Conservation (phyloP, 1,139 yeast genomes). For the Debaryomycetaceae sp. region DNA sequence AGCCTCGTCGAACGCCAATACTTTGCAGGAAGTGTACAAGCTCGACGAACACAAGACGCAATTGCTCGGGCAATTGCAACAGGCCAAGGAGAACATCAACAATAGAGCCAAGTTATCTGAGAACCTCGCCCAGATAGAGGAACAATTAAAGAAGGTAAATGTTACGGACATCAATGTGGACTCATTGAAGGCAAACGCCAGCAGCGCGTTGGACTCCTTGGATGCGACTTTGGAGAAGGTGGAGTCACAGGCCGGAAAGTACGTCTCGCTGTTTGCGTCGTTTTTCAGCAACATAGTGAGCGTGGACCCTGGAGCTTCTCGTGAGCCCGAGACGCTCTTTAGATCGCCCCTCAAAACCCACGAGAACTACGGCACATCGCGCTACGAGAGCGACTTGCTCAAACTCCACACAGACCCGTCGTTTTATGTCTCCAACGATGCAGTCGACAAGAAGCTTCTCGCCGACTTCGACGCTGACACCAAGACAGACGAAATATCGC, state of each 20-base stretch:
- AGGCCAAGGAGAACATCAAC: slow-evolving; percentile 26
- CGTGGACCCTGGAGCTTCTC: slow-evolving; percentile 19
- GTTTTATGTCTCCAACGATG: slow-evolving; percentile 14
- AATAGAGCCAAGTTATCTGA: slow-evolving; percentile 23
- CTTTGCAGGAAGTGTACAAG: slow-evolving; percentile 31
- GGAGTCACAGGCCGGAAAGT: slow-evolving; percentile 61
- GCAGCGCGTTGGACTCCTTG: slow-evolving; percentile 56
- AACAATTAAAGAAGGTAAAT: slow-evolving; percentile 25
- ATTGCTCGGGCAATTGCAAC: slow-evolving; percentile 29
- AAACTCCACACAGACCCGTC: slow-evolving; percentile 35
- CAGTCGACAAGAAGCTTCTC: slow-evolving; percentile 14
- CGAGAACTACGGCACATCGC: slow-evolving; percentile 36
- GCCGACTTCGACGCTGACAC: slow-evolving; percentile 41
- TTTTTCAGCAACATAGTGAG: slow-evolving; percentile 53
- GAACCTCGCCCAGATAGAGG: slow-evolving; percentile 28
- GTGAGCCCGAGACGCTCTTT: slow-evolving; percentile 21
- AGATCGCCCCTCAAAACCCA: slow-evolving; percentile 17
- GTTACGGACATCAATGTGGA: slow-evolving; percentile 17
- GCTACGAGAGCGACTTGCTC: slow-evolving; percentile 40
- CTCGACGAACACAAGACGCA: slow-evolving; percentile 42
- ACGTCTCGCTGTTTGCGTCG: slow-evolving; percentile 55
- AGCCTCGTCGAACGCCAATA: slow-evolving; percentile 32
- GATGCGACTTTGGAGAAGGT: slow-evolving; percentile 67
- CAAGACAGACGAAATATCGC: slow-evolving; percentile 52
- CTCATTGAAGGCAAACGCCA: slow-evolving; percentile 41